A percentile compares a stretch with the other conserved stretches of the same genome.
These are phyloP conservation scores for Omphalea diandra DNA, from an alignment of 441 rosid species.

Conservation along the genomic window DNA sequence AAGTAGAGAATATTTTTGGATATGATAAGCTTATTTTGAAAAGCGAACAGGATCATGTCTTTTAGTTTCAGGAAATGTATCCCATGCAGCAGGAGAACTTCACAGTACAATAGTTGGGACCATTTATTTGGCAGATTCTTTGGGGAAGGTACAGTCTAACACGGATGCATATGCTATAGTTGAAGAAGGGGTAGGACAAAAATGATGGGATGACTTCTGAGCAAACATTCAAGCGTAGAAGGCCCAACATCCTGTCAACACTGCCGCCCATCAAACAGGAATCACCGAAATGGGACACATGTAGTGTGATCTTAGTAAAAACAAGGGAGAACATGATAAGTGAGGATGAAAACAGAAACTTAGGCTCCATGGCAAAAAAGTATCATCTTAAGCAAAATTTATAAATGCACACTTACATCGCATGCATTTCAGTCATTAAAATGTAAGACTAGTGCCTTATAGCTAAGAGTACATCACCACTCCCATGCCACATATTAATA, in stretches of 20 bases:
- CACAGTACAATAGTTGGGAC: too few relatives aligned
- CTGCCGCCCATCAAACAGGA: not conserved
- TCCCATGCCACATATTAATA: not conserved
- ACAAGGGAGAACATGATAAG: not conserved
- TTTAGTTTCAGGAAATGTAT: too few relatives aligned
- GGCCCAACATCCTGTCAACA: not conserved
- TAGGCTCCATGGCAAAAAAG: not conserved
- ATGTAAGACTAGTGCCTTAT: not conserved
- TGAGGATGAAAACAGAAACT: not conserved
- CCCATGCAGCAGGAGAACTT: too few relatives aligned
- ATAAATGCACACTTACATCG: not conserved
- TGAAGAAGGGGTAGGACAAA: too few relatives aligned
- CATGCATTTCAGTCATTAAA: not conserved
- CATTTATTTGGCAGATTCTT: too few relatives aligned
- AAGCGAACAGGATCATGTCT: slow-evolving; percentile 11
- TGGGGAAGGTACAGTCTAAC: too few relatives aligned
- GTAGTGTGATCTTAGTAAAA: not conserved
- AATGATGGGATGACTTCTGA: not conserved
- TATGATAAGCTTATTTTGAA: not conserved
- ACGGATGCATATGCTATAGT: too few relatives aligned
- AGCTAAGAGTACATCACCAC: not conserved
- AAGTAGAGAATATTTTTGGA: slow-evolving; percentile 1
- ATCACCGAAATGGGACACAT: not conserved
- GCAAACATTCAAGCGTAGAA: not conserved
- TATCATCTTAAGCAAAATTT: too few relatives aligned